Base-by-base conservation (phyloP, 1,139 yeast species). In the Saccharomyces hybrid region DNA sequence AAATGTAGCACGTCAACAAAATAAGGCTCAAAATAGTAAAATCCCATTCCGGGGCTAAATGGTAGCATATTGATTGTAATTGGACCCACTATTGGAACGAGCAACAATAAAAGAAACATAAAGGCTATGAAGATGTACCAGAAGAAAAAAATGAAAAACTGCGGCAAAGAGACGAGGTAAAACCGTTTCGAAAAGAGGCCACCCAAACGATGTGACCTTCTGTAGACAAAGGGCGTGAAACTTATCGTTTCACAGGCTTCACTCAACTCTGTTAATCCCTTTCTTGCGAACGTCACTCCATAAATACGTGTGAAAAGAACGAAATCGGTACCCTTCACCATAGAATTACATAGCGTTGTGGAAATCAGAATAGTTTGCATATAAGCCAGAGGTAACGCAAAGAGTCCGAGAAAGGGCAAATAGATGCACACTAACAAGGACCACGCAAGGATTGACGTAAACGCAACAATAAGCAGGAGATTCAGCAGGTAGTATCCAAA, bases 11-110 rank as follows among this genome's bases (percentile, higher is more conserved):
- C 50, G 25, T 54, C 50, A 25, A 46, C 50, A 47, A 50, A 55
- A 41, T 54, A 58, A 7, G 60, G 58, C 9, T 29, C 25, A 11
- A 54, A 55, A 31, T 55, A 59, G n/a, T 51, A 49, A 48, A 56
- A 56, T n/a, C 62, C 62, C 25, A 27, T 47, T 29, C 42, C 56
- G 51, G 47, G 42, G 42, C 28, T 57, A 47, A 38, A 55, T 53
- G 31, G 51, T 48, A 13, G 49, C 16, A 56, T 26, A n/a, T 51
- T 52, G 7, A 58, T 38, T 7, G 52, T 32, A 14, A 55, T n/a
- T 5, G 52, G 46, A 9, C 62, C 62, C 8, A 53, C 31, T 8
- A 56, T 41, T 8, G 62, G 62, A 14, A 58, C 34, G 55, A 46
- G 8, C 53, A 53, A 8, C 44, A 38, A 20, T n/a, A 28, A 16